Base-by-base conservation (phyloP, 441 rosid genomes). In the Theobroma grandiflorum region DNA sequence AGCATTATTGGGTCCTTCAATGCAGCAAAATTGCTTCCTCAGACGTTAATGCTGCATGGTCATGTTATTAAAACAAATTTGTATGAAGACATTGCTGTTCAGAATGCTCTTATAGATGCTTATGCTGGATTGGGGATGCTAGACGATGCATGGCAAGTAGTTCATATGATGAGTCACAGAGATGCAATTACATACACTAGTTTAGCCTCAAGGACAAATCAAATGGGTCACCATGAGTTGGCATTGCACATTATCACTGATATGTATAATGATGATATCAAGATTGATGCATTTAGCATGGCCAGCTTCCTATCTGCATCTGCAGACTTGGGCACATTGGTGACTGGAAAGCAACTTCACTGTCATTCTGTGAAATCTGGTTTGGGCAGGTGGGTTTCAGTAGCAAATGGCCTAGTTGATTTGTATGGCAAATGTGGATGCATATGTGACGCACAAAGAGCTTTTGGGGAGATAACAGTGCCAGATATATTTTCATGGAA, bases 141-240 rank as follows among this genome's bases (percentile, higher is more conserved):
- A 33, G 87, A 81, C 50, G 90, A 89, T 37, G 89, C 91, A 4
- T 89, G 93, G 91, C 71, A 38, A 35, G 84, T 85, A 74, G 78
- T 84, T 69, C 66, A 78, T 78, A 78, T 49, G 62, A 91, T 92
- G 94, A 83, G 61, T 16, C 73, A 4, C 62, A 88, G 90, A 67
- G 94, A 92, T 84, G 79, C 42, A 37, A 82, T 89, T 37, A 92
- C 96, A 4, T 91, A 89, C 80, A 94, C 95, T 18, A 79, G 86
- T 82, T 86, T 94, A 80, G 95, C 92, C 62, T 85, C 94, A 26
- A 89, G 91, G 83, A 78, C 90, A 79, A 94, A 91, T 76, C 91
- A 88, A 84, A 81, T 65, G 64, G 93, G 90, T 59, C 76, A 84
- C 74, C 85, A 87, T 76, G 86, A 80, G 79, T 74, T 78, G 84